A percentile compares a stretch with the other conserved stretches of the same genome.
Evolutionary conservation across 441 rosid species (phyloP).

Genomic region (Dalechampia spathulata): DNA sequence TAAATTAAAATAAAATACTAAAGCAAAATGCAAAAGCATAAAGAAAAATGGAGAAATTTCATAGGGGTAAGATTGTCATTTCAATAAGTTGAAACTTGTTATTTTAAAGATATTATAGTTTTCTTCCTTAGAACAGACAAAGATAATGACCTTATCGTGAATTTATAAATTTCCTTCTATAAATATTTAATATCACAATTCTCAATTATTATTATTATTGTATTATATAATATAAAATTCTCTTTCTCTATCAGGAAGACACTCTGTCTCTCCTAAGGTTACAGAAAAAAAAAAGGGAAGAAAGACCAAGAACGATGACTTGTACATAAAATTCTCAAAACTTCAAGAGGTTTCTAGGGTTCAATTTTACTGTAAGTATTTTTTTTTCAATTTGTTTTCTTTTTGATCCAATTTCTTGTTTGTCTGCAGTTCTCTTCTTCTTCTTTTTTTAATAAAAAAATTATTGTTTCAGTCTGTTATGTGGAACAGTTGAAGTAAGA

Average conservation of each 20-base stretch:
- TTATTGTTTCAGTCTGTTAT: conserved; percentile 4
- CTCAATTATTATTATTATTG: not conserved
- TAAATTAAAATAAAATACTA: too few relatives aligned
- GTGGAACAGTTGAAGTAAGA: conserved; percentile 1
- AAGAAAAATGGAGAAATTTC: too few relatives aligned
- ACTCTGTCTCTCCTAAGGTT: conserved; percentile 26
- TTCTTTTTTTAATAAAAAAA: not conserved
- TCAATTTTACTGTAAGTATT: conserved; percentile 16
- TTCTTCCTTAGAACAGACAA: conserved; percentile 9
- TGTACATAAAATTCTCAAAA: conserved; percentile 7
- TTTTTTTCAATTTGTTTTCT: not conserved
- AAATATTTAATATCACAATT: not conserved
- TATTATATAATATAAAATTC: not conserved
- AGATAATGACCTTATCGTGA: conserved; percentile 16
- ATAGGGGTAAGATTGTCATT: conserved; percentile 10
- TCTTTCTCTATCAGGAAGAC: conserved; percentile 18
- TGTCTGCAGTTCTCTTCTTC: not conserved
- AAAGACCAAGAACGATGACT: conserved; percentile 15
- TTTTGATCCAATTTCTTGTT: not conserved
- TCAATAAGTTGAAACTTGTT: not conserved
- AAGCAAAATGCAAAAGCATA: too few relatives aligned
- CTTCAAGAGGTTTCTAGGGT: conserved; percentile 10
- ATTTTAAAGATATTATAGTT: conserved; percentile 2
- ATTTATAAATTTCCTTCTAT: not conserved
- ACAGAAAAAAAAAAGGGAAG: not conserved